A percentile compares a stretch with the other conserved stretches of the same genome.
Conservation (phyloP, 768 basidiomycete species). For the Podaxis rugospora region DNA sequence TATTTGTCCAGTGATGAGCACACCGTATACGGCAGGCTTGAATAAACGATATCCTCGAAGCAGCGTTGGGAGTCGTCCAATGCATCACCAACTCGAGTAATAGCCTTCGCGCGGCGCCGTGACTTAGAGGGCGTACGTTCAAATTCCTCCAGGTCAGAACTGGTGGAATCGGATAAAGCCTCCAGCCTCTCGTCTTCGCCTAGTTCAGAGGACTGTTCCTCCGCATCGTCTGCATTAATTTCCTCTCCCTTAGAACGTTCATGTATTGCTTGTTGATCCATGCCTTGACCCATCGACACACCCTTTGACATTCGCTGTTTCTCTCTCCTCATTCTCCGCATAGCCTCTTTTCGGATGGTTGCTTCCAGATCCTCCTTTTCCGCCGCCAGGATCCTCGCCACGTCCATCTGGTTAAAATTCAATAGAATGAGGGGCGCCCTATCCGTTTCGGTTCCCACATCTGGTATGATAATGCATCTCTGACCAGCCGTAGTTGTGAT, state of each 20-base stretch:
- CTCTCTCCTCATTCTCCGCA: background rate
- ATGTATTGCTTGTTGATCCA: background rate
- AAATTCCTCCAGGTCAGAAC: background rate
- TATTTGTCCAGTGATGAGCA: constrained; percentile 11
- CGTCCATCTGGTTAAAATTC: constrained; percentile 25
- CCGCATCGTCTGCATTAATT: background rate
- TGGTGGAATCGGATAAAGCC: background rate
- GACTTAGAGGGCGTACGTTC: background rate
- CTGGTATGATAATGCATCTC: constrained; percentile 23
- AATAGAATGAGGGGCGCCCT: constrained; percentile 16
- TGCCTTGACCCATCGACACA: background rate
- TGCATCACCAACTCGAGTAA: background rate
- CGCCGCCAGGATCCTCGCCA: constrained; percentile 11
- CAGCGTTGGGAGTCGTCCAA: constrained; percentile 9
- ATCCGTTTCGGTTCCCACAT: background rate
- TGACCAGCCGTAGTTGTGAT: constrained; percentile 34
- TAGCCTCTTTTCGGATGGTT: background rate
- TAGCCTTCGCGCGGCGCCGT: background rate
- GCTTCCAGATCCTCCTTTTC: constrained; percentile 1
- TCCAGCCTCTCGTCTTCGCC: background rate
- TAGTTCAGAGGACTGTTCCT: background rate
- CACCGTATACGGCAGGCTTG: constrained; percentile 23
- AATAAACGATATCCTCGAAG: constrained; percentile 9
- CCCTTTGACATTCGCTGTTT: background rate
- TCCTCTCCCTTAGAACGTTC: background rate